These are phyloP conservation scores for Kentomonas sorsogonicus DNA, from an alignment of 208 protist species.

Conservation along the genomic window DNA sequence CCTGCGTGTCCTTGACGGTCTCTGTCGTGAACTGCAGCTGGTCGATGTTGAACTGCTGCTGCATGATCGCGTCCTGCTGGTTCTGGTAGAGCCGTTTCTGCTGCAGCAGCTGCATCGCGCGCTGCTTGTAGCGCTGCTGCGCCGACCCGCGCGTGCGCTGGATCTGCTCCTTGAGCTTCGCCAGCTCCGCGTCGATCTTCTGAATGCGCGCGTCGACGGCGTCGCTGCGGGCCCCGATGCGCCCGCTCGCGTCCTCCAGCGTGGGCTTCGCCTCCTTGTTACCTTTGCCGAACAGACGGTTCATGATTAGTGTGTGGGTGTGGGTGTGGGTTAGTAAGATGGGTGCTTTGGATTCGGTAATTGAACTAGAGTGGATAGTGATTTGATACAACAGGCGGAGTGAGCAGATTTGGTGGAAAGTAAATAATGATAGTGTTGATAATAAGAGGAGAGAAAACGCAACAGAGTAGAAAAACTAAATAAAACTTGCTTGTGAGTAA, in stretches of 20 bases:
- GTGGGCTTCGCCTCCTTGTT: constrained; percentile 70
- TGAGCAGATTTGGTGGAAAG: too few relatives aligned
- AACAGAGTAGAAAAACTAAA: too few relatives aligned
- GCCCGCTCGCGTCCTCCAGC: constrained; percentile 77
- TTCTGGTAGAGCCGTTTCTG: constrained; percentile 92
- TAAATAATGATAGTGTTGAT: too few relatives aligned
- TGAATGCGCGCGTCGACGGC: constrained; percentile 70
- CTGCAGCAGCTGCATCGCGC: constrained; percentile 84
- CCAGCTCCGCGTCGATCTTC: constrained; percentile 86
- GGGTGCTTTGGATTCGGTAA: too few relatives aligned
- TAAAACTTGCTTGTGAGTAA: background rate
- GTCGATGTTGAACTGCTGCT: constrained; percentile 92
- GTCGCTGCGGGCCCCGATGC: constrained; percentile 61
- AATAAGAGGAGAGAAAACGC: too few relatives aligned
- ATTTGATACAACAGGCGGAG: too few relatives aligned
- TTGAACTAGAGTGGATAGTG: too few relatives aligned
- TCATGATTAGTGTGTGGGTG: constrained; percentile 42
- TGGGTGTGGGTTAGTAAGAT: constrained; percentile 3
- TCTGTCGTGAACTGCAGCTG: constrained; percentile 90
- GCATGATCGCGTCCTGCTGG: constrained; percentile 85
- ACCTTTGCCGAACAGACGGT: constrained; percentile 84
- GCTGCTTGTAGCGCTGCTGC: constrained; percentile 88
- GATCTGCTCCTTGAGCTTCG: constrained; percentile 81
- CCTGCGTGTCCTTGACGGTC: constrained; percentile 88
- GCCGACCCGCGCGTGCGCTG: constrained; percentile 55